Base-by-base conservation (phyloP, 1,139 yeast genomes). In the Zygosaccharomyces sapae region DNA sequence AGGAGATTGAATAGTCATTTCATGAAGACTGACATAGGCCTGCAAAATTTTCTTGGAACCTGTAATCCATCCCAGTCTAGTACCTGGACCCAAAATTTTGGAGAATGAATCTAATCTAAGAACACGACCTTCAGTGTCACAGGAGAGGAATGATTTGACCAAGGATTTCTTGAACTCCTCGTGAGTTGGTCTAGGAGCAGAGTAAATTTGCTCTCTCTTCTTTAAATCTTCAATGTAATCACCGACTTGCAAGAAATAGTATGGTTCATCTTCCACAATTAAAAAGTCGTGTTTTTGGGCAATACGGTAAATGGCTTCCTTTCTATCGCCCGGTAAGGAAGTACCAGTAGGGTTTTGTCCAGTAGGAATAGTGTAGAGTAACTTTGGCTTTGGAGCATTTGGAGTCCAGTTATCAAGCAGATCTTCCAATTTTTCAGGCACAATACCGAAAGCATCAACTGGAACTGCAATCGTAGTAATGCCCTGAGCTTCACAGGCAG, bases 281-380 rank as follows among this genome's bases (percentile, higher is more conserved):
- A 90, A 61, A 65, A 90, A 75, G 69, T 90, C 96, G 67, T 88
- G 86, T 70, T 86, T 82, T 61, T 81, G 81, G 27, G 92, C 89
- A 54, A 90, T 67, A 48, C 77, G 73, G 70, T 88, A 89, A 50
- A 90, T 75, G 43, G 73, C 77, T 55, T 71, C 66, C 70, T 96
- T 85, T 68, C 96, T 80, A 57, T 82, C 86, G 19, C 63, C 71
- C 38, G 84, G 74, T 59, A 89, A 74, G 30, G 88, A 83, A 7
- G 94, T 79, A 30, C 97, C 97, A 29, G 96, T 87, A 51, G 97
- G 97, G 73, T 90, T 90, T 72, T 90, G 97, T 45, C 97, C 97
- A 10, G 96, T 89, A 54, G 89, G 82, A 59, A 89, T 86, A 39
- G 90, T 83, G 75, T 89, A 89, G 55, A 89, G 75, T 48, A 89